Evolutionary conservation across 2,329 filamentous ascomycete species (phyloP), one percentile per base, ranked within the genome.

Genomic region (Penicillium sp.): DNA sequence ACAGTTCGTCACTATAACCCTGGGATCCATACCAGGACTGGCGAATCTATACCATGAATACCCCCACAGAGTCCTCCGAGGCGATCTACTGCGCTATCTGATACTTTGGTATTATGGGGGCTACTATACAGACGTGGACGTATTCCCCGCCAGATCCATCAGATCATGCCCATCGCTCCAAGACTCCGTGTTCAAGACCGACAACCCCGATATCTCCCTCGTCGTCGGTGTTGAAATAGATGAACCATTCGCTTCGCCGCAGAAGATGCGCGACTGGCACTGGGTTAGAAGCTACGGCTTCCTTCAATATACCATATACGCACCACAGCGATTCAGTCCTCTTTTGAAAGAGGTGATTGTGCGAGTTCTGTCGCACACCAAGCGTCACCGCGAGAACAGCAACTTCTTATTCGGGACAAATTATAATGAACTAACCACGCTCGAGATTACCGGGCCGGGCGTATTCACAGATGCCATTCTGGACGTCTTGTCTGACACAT

Each of bases 21-120:
- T 64, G 5, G 50, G 55, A 3, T 49, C 58, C 4, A 47, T 66
- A 3, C 65, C 65, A 3, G 60, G 61, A 3, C 55, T 68, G 6
- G 49, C 51, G 14, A 47, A 34, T 1, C 24, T 61, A 3, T 68
- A 65, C 47, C 50, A 59, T 26, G 60, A 61, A 29, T 67, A 66
- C 26, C 64, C 64, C 0, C 54, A 84, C 70, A 11, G 75, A 67
- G 51, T 77, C 63, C 49, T 74, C 63, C 4, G 79, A 74, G 32
- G 81, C 73, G 34, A 83, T 65, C 18, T 72, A 54, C 51, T 72
- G 10, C 64, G 65, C 13, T 69, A 68, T 36, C 52, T 69, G 3
- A 47, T 69, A 2, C 46, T 69, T 4, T 69, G 65, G 63, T 66
- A 67, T 44, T 58, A 61, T 22, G 66, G 65, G 10, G 66, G 66